Base-by-base conservation (phyloP, 2,329 filamentous ascomycete species). In the Cladobotryum protrusum region DNA sequence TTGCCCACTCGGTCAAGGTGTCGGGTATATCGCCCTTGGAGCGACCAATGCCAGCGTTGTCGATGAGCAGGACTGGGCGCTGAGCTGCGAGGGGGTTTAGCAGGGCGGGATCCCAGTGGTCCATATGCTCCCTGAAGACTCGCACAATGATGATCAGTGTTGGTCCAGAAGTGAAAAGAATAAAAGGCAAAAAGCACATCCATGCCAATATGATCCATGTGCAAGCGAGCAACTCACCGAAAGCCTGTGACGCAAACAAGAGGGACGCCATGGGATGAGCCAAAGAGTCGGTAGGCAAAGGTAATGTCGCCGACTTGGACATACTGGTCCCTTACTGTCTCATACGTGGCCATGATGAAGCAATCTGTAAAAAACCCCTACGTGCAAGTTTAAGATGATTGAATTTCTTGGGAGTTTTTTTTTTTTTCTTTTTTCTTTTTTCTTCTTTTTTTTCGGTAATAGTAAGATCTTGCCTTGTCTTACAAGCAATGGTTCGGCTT, bases 1-100 rank as follows among this genome's bases (percentile, higher is more conserved):
- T 53, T 11, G 65, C 65, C 63, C 64, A 68, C n/a, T 43, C 54
- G 9, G 54, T 45, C 37, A 63, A 59, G 5, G 56, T 62, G 50
- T 59, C 59, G 6, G 69, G 67, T 1, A 76, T 67, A n/a, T 62
- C 44, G 33, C 75, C 75, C 8, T 58, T 60, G 11, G 68, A 73
- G 34, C 67, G 67, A 4, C 76, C 76, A 8, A 75, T 67, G 29
- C 76, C 75, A 1, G 71, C 63, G 53, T 72, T 72, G 63, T 79
- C 75, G 55, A 74, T 66, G 36, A 75, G 62, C 24, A 78, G 59
- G 15, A 78, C 57, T 4, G 69, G 67, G 1, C 75, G 71, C 8
- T 55, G 58, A 1, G 61, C 57, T 2, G 72, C 69, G 15, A 78
- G 62, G 19, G 64, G 61, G 48, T 76, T 74, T 59, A 78, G 54